Percentiles rank a stretch among this genome's conserved stretches.
phyloP scores from a whole-genome alignment of 1,284 basidiomycete species.

The Apiotrichum sp. region DNA sequence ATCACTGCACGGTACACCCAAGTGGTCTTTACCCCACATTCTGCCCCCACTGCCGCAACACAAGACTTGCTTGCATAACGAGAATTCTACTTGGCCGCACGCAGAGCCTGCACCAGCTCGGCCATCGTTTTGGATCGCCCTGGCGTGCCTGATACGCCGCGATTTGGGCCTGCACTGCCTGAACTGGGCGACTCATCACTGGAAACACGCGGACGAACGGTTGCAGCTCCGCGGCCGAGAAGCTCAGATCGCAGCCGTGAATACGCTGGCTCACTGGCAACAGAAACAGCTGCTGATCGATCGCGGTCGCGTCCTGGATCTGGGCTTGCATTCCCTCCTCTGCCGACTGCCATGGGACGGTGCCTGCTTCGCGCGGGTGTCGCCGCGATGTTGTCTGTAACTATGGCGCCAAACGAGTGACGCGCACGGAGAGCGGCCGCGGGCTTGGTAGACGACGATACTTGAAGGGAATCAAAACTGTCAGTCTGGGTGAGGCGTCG shows the following conservation, averaged over 20 bases:
- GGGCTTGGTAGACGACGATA: background rate
- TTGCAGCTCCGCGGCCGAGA: background rate
- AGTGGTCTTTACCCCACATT: no score
- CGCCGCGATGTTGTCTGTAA: background rate
- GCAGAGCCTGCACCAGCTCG: background rate
- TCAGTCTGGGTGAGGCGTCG: constrained; percentile 10
- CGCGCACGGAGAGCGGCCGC: background rate
- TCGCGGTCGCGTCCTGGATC: background rate
- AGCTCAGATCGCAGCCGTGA: constrained; percentile 31
- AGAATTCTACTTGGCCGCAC: background rate
- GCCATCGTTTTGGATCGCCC: background rate
- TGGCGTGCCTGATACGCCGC: background rate
- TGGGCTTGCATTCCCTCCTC: background rate
- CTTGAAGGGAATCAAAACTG: background rate
- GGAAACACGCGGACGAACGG: background rate
- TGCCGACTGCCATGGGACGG: background rate
- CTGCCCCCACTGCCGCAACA: no score
- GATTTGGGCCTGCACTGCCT: background rate
- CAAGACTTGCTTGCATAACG: no score
- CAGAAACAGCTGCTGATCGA: constrained; percentile 12
- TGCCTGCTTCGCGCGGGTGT: background rate
- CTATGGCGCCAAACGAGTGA: background rate
- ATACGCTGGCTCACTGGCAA: constrained; percentile 38
- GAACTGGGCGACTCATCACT: background rate
- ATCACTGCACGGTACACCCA: no score